Evolutionary conservation across 1,284 basidiomycete species (phyloP), one percentile per base, ranked within the genome.

Genomic region (Leccinum griseonigrum): DNA sequence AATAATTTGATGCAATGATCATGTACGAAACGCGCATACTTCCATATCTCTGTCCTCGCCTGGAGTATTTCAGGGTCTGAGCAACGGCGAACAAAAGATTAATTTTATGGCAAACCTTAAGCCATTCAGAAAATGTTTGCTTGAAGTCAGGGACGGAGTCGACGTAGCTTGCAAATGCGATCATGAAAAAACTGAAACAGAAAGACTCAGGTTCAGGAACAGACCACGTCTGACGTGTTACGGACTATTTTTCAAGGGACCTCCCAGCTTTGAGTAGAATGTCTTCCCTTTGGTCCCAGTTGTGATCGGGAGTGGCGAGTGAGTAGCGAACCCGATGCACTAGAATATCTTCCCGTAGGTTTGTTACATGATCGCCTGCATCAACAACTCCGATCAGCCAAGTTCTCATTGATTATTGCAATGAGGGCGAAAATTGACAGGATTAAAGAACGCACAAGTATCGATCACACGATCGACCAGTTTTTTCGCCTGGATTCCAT

Each of bases 131-230:
- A 72, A 98, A 98, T 16, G 85, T 87, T 67, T 89, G 84, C 4
- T 81, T 81, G 65, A 92, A 91, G 59, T 84, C 81, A 11, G 85
- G 83, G 36, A 86, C 80, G 16, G 84, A 83, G 58, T 95, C 92
- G 8, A 97, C 89, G 69, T 94, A 99, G 64, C 89, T 93, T 2
- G 95, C 91, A 71, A 98, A 99, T 0, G 93, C 92, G 63, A 99
- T 92, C 64, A 97, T 86, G 78, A 98, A 98, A 78, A 97, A 98
- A 71, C 91, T 93, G 62, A 36, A 34, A 56, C 9, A 32, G 9
- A 9, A 52, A 55, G 26, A 14, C 52, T 66, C 53, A 63, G 59
- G 46, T 29, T 57, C 50, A 48, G 48, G 38, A 56, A 48, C 58
- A 38, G 14, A 53, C n/a, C 18, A 46, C 28, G 9, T 40, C 56